Conservation (phyloP, 1,284 basidiomycete species). For the Malassezia nana region DNA sequence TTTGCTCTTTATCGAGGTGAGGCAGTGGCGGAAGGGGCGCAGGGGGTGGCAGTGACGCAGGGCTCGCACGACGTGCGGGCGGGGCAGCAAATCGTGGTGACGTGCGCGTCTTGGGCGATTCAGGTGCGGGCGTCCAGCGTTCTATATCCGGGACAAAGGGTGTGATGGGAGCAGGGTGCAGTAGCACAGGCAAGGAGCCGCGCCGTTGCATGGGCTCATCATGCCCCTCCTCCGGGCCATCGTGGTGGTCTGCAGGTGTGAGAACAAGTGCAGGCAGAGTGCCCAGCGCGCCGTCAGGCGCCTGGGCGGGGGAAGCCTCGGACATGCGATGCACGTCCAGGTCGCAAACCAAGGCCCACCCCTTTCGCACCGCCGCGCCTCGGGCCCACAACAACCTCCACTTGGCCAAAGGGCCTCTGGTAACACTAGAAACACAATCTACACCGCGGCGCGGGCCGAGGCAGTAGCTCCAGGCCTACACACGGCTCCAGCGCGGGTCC, state of each 20-base stretch:
- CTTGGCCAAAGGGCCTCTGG: not conserved
- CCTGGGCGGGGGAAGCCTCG: not conserved
- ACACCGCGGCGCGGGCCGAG: not conserved
- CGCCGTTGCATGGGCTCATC: not conserved
- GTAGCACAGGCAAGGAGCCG: not conserved
- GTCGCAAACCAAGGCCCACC: no score
- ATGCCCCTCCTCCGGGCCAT: not conserved
- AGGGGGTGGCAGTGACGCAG: not conserved
- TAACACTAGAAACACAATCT: slow-evolving; percentile 1
- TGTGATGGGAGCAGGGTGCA: not conserved
- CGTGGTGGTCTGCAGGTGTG: not conserved
- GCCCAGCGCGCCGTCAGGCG: not conserved
- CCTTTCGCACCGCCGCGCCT: no score
- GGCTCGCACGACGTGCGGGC: not conserved
- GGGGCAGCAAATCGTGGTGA: not conserved
- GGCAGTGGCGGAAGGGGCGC: not conserved
- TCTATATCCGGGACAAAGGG: not conserved
- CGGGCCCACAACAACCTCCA: not conserved
- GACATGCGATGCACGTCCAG: not conserved
- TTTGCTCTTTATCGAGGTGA: not conserved
- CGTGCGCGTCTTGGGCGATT: not conserved
- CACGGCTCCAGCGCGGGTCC: not conserved
- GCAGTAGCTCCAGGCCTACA: not conserved
- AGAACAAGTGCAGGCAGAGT: not conserved
- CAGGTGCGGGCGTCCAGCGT: slow-evolving; percentile 4